Evolutionary conservation across 768 basidiomycete genomes (phyloP), one percentile per base, ranked within the genome.

Genomic region (Russula sp.): DNA sequence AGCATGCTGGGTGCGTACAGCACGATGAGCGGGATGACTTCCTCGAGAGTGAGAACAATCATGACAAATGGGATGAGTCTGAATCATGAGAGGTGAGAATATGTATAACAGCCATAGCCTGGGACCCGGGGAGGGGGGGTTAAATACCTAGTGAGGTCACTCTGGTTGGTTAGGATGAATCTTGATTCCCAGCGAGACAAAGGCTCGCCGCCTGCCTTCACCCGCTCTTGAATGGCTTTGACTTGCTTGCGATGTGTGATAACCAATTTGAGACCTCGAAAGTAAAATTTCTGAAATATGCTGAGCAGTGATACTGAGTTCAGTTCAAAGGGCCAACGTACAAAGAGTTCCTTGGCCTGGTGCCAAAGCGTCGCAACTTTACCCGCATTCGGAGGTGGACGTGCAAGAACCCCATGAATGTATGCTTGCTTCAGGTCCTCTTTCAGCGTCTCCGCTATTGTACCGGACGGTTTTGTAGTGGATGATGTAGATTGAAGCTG

Each of bases 1-100:
- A 94, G 82, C 76, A 91, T 80, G 69, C 81, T 83, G 2, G 92
- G 92, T n/a, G 83, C 85, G 69, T 90, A 93, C 63, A 94, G 82
- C 32, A 90, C 90, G 64, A 93, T 82, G 64, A 94, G 78, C 14
- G 92, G 92, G 58, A 94, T 82, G 38, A 88, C 70, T 72, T 94
- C 92, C 72, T 94, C 92, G 1, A 90, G 75, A 14, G 93, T 71
- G 32, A 90, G 70, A 34, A 90, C 79, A 61, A 92, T 83, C 67
- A 89, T 66, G 9, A 91, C 69, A 74, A 93, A 94, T 0, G 92
- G 92, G 3, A 92, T 75, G 42, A 93, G 80, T 75, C 90, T 88
- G 49, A 53, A 16, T 11, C 47, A 14, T 48, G 10, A 32, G 16
- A n/a, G 9, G 62, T 65, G 45, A 67, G 67, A 63, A 41, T 8